These are phyloP conservation scores for Emergomyces orientalis DNA, from an alignment of 2,329 filamentous ascomycete species.

Conservation along the genomic window DNA sequence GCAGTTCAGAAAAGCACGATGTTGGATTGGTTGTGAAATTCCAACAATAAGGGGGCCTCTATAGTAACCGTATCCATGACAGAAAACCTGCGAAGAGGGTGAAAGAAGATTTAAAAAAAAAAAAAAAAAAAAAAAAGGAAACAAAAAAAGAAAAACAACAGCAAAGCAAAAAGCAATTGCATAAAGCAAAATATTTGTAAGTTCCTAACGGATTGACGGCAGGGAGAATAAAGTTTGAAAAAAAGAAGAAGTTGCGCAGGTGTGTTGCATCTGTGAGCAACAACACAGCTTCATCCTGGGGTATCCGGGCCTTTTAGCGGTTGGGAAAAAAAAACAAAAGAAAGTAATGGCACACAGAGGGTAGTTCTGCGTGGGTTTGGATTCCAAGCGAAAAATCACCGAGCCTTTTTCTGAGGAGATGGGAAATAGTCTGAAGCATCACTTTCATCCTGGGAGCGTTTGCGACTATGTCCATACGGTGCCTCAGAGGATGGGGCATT, in stretches of 20 bases:
- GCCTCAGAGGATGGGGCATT: background rate
- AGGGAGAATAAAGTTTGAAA: background rate
- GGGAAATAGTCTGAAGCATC: conserved; percentile 9
- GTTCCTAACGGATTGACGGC: background rate
- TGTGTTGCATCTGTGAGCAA: background rate
- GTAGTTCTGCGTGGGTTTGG: background rate
- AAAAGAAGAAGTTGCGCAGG: background rate
- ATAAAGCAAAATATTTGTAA: conserved; percentile 3
- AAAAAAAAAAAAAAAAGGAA: background rate
- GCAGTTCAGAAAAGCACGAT: background rate
- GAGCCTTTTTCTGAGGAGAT: conserved; percentile 9
- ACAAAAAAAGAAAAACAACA: background rate
- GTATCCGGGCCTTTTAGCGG: background rate
- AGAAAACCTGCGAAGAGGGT: background rate
- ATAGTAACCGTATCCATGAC: background rate
- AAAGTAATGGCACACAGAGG: background rate
- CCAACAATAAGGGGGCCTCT: background rate
- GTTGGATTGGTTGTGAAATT: background rate
- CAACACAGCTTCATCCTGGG: background rate
- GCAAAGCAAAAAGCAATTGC: background rate
- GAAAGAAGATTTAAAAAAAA: background rate
- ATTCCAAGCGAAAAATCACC: background rate
- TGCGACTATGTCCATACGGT: conserved; percentile 6
- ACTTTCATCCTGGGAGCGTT: conserved; percentile 10
- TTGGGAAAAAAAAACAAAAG: background rate